Base-by-base conservation (phyloP, 106 monocot species). In the Phalaenopsis aphrodite region DNA sequence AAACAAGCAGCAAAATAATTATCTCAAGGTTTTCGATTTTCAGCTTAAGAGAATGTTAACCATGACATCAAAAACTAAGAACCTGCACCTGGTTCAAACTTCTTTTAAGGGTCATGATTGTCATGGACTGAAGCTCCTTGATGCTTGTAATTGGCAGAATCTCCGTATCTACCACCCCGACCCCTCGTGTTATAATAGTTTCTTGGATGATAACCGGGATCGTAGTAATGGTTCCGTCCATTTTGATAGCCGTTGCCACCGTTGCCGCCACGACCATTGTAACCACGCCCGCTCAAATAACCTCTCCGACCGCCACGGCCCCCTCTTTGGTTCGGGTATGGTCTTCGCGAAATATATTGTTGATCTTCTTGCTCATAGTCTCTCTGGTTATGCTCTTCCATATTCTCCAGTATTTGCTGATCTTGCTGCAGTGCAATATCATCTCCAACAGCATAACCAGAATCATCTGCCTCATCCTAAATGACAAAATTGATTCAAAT, bases 191-290 rank as follows among this genome's bases (percentile, higher is more conserved):
- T 84, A 49, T 86, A 84, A 65, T 91, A 82, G 78, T 76, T 91
- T 82, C 85, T 83, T 8, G 83, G 81, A 67, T 91, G 81, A 81
- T 89, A 87, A 23, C 87, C 87, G 1, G 83, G 45, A 9, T 92
- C 88, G 55, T 86, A 83, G 56, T 86, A 85, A 42, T 92, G 95
- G 83, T 58, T 57, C 41, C 85, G 73, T 14, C 89, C 89, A 78
- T 88, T 88, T 46, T 85, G 84, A 46, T 89, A 90, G 49, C 74
- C n/a, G 18, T 81, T 81, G 11, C 48, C 52, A 1, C 12, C 12
- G 41, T 81, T 77, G 3, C 81, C 84, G n/a, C 85, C 85, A 23
- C 88, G 77, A 42, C 87, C 89, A 56, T 82, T 81, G 74, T 82
- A 87, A 41, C 84, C 86, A 47, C 85, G 78, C 4, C 79, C 80